These are phyloP conservation scores for Aspergillus niger DNA, from an alignment of 2,329 filamentous ascomycete genomes.

Conservation along the genomic window DNA sequence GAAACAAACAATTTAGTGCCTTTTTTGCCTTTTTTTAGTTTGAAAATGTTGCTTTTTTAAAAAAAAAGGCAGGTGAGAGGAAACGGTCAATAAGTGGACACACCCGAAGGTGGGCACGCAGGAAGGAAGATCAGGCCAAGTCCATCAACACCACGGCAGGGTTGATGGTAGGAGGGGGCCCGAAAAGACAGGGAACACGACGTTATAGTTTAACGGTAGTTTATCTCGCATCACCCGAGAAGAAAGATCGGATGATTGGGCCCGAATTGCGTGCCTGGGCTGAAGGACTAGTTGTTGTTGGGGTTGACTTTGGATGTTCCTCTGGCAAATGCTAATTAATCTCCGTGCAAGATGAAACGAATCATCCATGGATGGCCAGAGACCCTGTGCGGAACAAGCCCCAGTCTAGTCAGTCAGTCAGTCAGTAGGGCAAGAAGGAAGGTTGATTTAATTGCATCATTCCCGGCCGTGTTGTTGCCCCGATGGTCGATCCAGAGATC, in stretches of 20 bases:
- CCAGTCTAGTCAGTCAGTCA: neutral
- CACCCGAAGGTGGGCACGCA: too few species aligned
- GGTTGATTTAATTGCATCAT: neutral
- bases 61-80: too few species aligned
- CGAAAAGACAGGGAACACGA: neutral
- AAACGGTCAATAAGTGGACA: too few species aligned
- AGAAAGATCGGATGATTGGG: neutral
- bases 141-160: too few species aligned
- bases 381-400: neutral
- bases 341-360: neutral
- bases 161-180: neutral
- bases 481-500: neutral
- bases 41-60: too few species aligned
- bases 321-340: neutral
- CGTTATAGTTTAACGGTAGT: slow-evolving; percentile 2
- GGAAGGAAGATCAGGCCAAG: too few species aligned
- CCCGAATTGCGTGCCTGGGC: neutral
- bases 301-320: neutral
- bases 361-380: neutral
- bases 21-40: too few species aligned
- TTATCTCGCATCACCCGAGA: neutral
- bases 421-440: too few species aligned
- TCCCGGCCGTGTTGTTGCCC: neutral
- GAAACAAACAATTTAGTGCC: too few species aligned
- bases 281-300: too few species aligned